phyloP scores from a whole-genome alignment of 495 filamentous ascomycete species.

The Bacidia gigantensis region DNA sequence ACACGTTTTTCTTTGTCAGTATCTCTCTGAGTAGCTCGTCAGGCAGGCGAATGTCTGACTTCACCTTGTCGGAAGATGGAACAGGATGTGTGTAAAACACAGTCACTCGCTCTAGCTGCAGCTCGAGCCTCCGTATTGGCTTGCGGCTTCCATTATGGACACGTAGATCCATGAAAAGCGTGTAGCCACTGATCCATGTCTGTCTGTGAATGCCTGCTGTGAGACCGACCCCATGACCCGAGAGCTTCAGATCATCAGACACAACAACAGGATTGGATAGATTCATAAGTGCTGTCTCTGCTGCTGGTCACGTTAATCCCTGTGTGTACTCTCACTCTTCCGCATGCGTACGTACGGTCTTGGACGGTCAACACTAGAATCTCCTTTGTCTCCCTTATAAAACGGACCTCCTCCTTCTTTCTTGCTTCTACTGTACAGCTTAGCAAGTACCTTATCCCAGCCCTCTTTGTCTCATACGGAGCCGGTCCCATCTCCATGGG shows the following conservation, averaged over 20 bases:
- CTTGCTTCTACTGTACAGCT: constrained; percentile 26
- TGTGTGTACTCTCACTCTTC: background rate
- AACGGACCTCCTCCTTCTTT: constrained; percentile 28
- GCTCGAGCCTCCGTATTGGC: constrained; percentile 32
- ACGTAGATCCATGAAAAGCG: constrained; percentile 39
- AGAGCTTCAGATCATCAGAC: constrained; percentile 31
- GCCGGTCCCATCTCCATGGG: constrained; percentile 41
- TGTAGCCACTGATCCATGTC: constrained; percentile 44
- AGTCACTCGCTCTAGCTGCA: constrained; percentile 26
- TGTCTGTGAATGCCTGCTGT: constrained; percentile 43
- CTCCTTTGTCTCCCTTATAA: constrained; percentile 23
- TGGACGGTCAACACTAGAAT: constrained; percentile 21
- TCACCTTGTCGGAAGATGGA: constrained; percentile 32
- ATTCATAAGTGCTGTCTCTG: constrained; percentile 39
- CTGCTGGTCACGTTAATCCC: constrained; percentile 19
- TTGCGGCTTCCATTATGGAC: constrained; percentile 35
- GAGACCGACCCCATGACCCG: constrained; percentile 29
- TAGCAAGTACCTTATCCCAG: constrained; percentile 37
- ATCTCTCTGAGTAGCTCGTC: constrained; percentile 35
- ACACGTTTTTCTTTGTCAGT: constrained; percentile 26
- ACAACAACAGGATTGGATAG: constrained; percentile 36
- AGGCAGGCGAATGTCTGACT: constrained; percentile 36
- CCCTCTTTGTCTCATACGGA: constrained; percentile 38
- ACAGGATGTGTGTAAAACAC: constrained; percentile 27
- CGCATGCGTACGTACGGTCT: constrained; percentile 18